A percentile compares a stretch with the other conserved stretches of the same genome.
Conservation (phyloP, 2,329 filamentous ascomycete genomes). For the Calcarisporium arbuscula region DNA sequence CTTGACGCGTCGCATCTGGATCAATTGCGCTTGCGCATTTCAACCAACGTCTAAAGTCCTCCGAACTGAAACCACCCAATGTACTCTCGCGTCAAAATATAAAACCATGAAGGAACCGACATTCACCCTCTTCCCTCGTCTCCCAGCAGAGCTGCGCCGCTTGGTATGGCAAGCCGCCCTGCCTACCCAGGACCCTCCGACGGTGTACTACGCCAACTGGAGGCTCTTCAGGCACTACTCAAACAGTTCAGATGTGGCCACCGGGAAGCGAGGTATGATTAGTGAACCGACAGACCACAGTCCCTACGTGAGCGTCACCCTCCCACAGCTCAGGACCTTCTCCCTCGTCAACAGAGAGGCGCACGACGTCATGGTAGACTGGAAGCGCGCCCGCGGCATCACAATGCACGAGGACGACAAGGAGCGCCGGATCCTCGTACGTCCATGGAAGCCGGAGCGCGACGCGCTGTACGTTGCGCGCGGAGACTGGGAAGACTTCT, state of each 20-base stretch:
- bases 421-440: constrained; percentile 9
- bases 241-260: background rate
- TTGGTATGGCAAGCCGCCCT: constrained; percentile 16
- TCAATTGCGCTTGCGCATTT: too few species aligned
- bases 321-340: background rate
- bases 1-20: too few species aligned
- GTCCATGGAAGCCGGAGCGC: constrained; percentile 9
- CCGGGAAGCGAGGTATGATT: background rate
- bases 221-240: background rate
- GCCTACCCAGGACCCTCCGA: constrained; percentile 7
- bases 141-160: constrained; percentile 19
- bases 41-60: too few species aligned
- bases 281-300: background rate
- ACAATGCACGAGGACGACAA: constrained; percentile 8
- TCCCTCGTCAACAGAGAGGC: constrained; percentile 16
- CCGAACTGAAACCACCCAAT: too few species aligned
- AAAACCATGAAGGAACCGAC: too few species aligned
- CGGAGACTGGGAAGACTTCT: constrained; percentile 13
- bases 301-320: background rate
- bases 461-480: constrained; percentile 15
- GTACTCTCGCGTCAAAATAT: too few species aligned
- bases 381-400: constrained; percentile 10
- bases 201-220: constrained; percentile 14
- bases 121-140: constrained; percentile 14
- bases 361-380: constrained; percentile 11